These are phyloP conservation scores for Phytopythium cucurbitacearum DNA, from an alignment of 352 stramenopile genomes.

Conservation along the genomic window DNA sequence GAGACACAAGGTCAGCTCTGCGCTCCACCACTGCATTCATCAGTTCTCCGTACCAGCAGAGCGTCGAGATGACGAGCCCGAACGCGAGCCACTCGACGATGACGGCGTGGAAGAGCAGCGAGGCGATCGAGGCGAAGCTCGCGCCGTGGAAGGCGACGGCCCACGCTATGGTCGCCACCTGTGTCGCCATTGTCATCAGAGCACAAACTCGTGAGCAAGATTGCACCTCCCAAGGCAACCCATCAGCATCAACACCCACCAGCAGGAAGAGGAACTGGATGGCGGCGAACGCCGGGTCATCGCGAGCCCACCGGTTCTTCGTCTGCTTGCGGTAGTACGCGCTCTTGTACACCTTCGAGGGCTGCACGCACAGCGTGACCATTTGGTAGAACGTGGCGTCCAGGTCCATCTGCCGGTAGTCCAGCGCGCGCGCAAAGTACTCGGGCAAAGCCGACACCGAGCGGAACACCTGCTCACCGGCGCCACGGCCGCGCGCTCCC, in stretches of 20 bases:
- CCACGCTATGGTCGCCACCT: constrained; percentile 68
- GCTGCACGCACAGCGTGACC: constrained; percentile 82
- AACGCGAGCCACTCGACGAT: constrained; percentile 83
- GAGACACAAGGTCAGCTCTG: background rate
- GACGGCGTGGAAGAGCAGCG: constrained; percentile 71
- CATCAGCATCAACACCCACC: constrained; percentile 17
- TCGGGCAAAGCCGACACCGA: constrained; percentile 73
- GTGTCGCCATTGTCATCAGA: background rate
- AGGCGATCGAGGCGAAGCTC: constrained; percentile 41
- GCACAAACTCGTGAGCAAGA: background rate
- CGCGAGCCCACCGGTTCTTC: constrained; percentile 98
- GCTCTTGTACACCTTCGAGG: constrained; percentile 86
- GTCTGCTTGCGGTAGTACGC: constrained; percentile 91
- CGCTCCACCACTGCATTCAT: background rate
- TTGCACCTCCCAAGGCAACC: background rate
- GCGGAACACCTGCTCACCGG: constrained; percentile 49
- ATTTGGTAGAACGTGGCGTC: constrained; percentile 89
- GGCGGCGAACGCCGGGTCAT: constrained; percentile 96
- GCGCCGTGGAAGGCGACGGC: constrained; percentile 72
- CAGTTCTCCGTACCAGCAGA: constrained; percentile 32
- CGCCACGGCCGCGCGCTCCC: constrained; percentile 5
- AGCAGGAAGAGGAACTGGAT: constrained; percentile 93
- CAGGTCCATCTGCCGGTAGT: constrained; percentile 87
- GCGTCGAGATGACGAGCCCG: constrained; percentile 61
- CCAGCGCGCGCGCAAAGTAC: constrained; percentile 76